Conservation (phyloP, 2,329 filamentous ascomycete species). For the Tolypocladium cylindrosporum region DNA sequence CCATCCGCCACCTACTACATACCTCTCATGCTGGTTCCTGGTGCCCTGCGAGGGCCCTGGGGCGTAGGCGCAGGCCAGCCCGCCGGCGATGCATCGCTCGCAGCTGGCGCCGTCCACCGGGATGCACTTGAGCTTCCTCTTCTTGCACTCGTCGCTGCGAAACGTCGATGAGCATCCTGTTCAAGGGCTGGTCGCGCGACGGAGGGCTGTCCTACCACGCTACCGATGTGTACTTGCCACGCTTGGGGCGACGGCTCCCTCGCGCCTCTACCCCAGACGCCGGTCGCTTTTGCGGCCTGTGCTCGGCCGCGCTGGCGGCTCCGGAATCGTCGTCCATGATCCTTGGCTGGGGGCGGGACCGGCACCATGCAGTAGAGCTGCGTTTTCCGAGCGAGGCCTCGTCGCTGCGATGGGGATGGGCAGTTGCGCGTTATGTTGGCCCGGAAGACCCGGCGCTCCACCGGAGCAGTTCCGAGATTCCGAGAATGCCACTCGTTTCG, state of each 20-base stretch:
- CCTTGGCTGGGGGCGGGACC: not conserved
- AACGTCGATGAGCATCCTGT: constrained; percentile 2
- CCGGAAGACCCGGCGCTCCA: not conserved
- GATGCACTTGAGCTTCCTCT: constrained; percentile 29
- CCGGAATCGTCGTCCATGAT: constrained; percentile 1
- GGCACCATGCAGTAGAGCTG: not conserved
- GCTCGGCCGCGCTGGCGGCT: constrained; percentile 1
- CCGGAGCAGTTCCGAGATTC: not conserved
- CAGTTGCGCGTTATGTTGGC: not conserved
- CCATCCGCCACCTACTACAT: not conserved
- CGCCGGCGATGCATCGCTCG: constrained; percentile 18
- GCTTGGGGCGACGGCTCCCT: constrained; percentile 13
- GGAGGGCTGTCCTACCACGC: constrained; percentile 19
- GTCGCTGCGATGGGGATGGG: not conserved
- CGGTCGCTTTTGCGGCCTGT: constrained; percentile 5
- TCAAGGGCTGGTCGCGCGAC: not conserved
- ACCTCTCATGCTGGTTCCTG: constrained; percentile 13
- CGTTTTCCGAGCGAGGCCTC: not conserved
- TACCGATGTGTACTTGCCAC: constrained; percentile 26
- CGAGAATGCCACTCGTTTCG: not conserved
- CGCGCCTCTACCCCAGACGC: not conserved
- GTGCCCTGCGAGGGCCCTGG: constrained; percentile 10
- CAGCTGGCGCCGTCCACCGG: constrained; percentile 15
- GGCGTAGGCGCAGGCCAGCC: constrained; percentile 15
- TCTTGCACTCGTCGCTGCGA: constrained; percentile 27